Base-by-base conservation (phyloP, 2,329 filamentous ascomycete genomes). In the Fusarium chaquense region DNA sequence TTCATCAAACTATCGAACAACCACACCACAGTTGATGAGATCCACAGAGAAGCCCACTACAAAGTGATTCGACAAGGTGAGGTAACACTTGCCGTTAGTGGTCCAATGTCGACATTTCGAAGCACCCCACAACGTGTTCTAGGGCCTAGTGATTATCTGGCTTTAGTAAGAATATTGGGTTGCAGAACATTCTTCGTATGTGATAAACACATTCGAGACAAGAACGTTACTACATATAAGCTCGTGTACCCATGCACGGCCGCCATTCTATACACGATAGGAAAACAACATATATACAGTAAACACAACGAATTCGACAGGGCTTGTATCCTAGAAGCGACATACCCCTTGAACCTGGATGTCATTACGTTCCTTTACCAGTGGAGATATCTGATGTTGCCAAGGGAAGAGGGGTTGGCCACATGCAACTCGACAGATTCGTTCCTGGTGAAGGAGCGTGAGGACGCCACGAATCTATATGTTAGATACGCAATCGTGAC, bases 341-440 rank as follows among this genome's bases (percentile, higher is more conserved):
- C 18, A 0, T 56, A 47, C 20, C 58, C 60, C 12, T 33, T 57
- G 22, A 63, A 13, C 3, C 24, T 63, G 12, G 24, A 49, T 15
- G 44, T 38, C 3, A 57, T 49, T 22, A 63, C 28, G 13, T 63
- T 56, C n/a, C 43, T 63, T 13, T 63, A 49, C 24, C 58, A 63
- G 16, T 63, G 60, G 60, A 62, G 43, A 22, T 45, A 40, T 18
- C 41, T 57, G n/a, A 28, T 63, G 10, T 26, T 28, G 10, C 15
- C 36, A 16, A 63, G 36, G 22, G 20, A 22, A n/a, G 18, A 40
- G 12, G 11, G 13, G n/a, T 13, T 35, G 13, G 22, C 16, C 7
- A 6, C 11, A 44, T 52, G 28, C 12, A 53, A 33, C 20, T 36
- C 38, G 3, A 13, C 24, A 12, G 38, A 28, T 15, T 44, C 30